Evolutionary conservation across 1,139 yeast species (phyloP).

Genomic region (Williopsis jadinii): DNA sequence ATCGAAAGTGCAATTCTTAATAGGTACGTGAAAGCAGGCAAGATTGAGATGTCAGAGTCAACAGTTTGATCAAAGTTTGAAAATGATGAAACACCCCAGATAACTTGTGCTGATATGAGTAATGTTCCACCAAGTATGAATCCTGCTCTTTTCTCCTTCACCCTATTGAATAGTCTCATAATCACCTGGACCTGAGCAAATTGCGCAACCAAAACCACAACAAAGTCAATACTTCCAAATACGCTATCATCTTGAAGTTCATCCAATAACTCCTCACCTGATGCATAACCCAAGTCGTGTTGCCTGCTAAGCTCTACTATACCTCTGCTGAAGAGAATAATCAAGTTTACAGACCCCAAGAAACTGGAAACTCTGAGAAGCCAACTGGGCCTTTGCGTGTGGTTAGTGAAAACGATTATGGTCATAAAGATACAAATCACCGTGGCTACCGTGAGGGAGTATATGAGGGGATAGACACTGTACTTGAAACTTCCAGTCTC

Average conservation of each 20-base stretch:
- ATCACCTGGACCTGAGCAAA: constrained; percentile 72
- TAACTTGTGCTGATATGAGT: constrained; percentile 50
- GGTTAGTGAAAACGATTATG: constrained; percentile 55
- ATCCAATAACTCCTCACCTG: constrained; percentile 43
- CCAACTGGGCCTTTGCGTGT: constrained; percentile 46
- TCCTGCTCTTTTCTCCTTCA: constrained; percentile 60
- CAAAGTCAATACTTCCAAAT: constrained; percentile 54
- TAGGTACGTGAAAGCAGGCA: constrained; percentile 76
- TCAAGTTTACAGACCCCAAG: constrained; percentile 47
- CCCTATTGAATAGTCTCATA: constrained; percentile 65
- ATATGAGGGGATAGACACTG: constrained; percentile 54
- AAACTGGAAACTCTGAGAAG: constrained; percentile 40
- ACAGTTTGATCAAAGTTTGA: constrained; percentile 24
- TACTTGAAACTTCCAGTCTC: constrained; percentile 41
- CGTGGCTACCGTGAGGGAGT: constrained; percentile 57
- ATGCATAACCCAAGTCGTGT: constrained; percentile 49
- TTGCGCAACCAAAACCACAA: constrained; percentile 55
- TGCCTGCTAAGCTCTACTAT: constrained; percentile 39
- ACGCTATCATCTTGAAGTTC: constrained; percentile 40
- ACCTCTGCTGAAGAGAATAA: constrained; percentile 42
- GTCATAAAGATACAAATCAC: constrained; percentile 62
- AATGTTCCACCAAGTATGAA: constrained; percentile 55
- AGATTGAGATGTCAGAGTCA: constrained; percentile 46
- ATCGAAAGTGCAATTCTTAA: constrained; percentile 70
- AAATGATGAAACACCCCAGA: constrained; percentile 66